Conservation (phyloP, 31 red algal species). For the Porphyra umbilicalis region DNA sequence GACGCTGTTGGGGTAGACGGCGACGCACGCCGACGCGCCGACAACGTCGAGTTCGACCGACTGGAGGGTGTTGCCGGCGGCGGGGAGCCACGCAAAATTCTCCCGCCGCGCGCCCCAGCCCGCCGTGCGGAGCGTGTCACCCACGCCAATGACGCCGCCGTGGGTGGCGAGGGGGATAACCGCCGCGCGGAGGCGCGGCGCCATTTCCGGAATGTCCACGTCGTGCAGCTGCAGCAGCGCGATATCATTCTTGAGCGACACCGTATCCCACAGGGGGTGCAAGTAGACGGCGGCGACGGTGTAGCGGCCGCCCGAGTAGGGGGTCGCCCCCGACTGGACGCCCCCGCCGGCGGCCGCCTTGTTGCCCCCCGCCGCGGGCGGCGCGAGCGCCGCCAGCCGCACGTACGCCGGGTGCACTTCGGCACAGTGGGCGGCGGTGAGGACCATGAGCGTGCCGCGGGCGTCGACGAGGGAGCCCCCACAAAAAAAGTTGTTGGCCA, state of each 20-base stretch:
- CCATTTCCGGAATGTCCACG: conserved; percentile 2
- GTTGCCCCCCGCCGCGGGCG: neutral
- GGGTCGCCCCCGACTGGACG: neutral
- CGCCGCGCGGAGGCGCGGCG: neutral
- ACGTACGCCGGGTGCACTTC: neutral
- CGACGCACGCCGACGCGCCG: conserved; percentile 10
- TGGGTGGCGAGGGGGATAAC: conserved; percentile 5
- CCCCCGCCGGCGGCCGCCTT: neutral
- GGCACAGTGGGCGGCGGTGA: neutral
- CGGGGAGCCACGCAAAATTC: conserved; percentile 15
- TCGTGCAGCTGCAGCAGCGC: conserved; percentile 26
- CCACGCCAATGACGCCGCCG: conserved; percentile 11
- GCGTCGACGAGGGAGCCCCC: neutral
- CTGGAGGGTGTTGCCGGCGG: conserved; percentile 25
- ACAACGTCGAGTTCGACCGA: conserved; percentile 20
- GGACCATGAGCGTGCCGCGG: neutral
- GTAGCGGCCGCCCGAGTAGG: neutral
- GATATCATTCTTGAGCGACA: conserved; percentile 23
- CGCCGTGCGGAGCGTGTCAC: conserved; percentile 27
- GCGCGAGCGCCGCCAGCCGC: neutral
- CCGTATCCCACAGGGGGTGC: neutral
- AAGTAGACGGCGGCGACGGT: neutral
- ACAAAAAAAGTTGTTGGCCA: neutral
- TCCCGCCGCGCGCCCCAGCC: conserved; percentile 11
- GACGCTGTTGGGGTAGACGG: conserved; percentile 19